phyloP scores from a whole-genome alignment of 2,329 filamentous ascomycete species.

The Fusarium robinianum region DNA sequence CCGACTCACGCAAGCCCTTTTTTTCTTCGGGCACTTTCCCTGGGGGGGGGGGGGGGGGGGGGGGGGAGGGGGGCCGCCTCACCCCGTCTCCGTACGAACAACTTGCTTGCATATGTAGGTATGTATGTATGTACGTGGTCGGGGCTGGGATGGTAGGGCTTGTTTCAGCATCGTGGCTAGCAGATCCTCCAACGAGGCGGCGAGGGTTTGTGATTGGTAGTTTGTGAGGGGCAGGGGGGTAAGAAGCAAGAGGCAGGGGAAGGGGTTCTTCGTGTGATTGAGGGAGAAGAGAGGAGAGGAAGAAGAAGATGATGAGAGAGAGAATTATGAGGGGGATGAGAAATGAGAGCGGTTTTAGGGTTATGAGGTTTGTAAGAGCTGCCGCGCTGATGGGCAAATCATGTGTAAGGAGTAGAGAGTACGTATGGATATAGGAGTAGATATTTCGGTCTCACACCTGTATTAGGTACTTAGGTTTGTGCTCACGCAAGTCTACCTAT shows the following conservation, averaged over 20 bases:
- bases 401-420: too few species aligned
- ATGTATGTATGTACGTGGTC: constrained; percentile 27
- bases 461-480: too few species aligned
- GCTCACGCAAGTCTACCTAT: too few species aligned
- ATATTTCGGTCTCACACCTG: too few species aligned
- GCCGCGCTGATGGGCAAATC: too few species aligned
- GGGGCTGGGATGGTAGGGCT: constrained; percentile 31
- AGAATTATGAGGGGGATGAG: not conserved
- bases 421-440: too few species aligned
- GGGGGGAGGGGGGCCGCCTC: not conserved
- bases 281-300: constrained; percentile 5
- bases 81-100: not conserved
- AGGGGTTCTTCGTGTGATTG: constrained; percentile 11
- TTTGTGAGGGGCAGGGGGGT: not conserved
- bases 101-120: constrained; percentile 23
- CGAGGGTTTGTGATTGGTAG: constrained; percentile 28
- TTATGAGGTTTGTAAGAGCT: too few species aligned
- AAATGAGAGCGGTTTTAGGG: constrained; percentile 3
- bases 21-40: too few species aligned
- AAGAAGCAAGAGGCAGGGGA: not conserved
- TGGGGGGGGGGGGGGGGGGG: not conserved
- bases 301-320: constrained; percentile 4
- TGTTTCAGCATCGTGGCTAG: constrained; percentile 36
- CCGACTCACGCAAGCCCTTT: too few species aligned
- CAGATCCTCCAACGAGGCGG: constrained; percentile 27